These are phyloP conservation scores for Nyctanthes arbortristis DNA, from an alignment of 257 asterid species.

Conservation along the genomic window DNA sequence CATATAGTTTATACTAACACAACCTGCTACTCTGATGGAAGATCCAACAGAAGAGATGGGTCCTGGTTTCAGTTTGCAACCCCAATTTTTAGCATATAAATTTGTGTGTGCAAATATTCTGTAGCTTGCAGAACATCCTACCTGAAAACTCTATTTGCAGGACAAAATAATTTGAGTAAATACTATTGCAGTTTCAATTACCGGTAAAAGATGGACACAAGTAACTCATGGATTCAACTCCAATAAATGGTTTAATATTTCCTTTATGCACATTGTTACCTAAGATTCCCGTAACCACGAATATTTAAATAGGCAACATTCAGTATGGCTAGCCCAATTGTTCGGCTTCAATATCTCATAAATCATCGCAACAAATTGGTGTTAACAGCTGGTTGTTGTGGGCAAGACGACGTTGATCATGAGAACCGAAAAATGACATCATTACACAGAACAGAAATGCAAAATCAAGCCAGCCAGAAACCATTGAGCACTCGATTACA, in stretches of 20 bases:
- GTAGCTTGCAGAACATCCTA: not conserved
- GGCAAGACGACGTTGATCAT: conserved; percentile 7
- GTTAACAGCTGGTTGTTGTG: not conserved
- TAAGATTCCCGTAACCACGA: conserved; percentile 51
- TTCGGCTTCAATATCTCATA: not conserved
- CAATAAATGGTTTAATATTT: not conserved
- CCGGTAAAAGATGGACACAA: no score
- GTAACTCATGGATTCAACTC: not conserved
- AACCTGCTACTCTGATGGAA: not conserved
- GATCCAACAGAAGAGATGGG: not conserved
- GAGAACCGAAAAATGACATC: conserved; percentile 12
- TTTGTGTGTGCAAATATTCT: not conserved
- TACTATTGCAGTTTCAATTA: no score
- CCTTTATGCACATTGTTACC: conserved; percentile 33
- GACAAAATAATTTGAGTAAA: not conserved
- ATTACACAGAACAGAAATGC: not conserved
- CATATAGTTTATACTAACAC: not conserved
- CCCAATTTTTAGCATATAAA: not conserved
- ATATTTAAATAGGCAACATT: conserved; percentile 3
- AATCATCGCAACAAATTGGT: conserved; percentile 5
- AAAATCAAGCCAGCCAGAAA: conserved; percentile 1
- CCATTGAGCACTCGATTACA: not conserved
- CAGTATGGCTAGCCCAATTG: not conserved
- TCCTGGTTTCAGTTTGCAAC: not conserved
- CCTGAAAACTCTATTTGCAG: not conserved